A percentile compares a stretch with the other conserved stretches of the same genome.
These are phyloP conservation scores for Penicillium hesseltinei DNA, from an alignment of 2,329 filamentous ascomycete genomes.

Conservation along the genomic window DNA sequence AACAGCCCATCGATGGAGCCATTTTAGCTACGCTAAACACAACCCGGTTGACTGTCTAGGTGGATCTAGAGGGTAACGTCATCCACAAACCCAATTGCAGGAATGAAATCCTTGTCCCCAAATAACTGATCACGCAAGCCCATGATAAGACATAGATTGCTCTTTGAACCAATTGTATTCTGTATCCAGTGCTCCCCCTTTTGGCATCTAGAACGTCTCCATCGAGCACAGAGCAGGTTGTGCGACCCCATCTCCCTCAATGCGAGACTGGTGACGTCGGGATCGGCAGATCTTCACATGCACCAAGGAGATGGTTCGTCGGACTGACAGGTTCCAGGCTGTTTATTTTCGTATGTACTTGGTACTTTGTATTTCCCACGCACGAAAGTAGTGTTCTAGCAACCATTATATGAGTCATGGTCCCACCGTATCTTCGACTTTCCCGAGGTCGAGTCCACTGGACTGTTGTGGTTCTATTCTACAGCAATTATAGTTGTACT, in stretches of 20 bases:
- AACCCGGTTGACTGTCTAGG: background rate
- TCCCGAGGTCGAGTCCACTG: background rate
- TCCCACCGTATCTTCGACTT: background rate
- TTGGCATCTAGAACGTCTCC: background rate
- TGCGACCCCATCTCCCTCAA: background rate
- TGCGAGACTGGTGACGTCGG: slow-evolving; percentile 11
- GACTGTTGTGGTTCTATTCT: background rate
- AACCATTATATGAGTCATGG: background rate
- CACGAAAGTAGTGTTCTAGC: background rate
- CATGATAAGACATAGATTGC: background rate
- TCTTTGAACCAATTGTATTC: background rate
- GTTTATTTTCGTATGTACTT: background rate
- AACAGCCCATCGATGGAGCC: background rate
- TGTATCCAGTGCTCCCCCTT: background rate
- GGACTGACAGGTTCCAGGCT: background rate
- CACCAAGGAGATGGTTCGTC: background rate
- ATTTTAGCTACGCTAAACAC: background rate
- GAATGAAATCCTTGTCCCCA: background rate
- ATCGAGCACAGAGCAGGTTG: background rate
- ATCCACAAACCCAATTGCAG: background rate
- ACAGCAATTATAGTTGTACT: too few relatives aligned
- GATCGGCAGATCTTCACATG: slow-evolving; percentile 12
- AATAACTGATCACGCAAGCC: background rate
- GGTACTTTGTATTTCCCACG: background rate
- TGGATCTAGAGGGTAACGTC: slow-evolving; percentile 2